Evolutionary conservation across 805 yeast species (phyloP).

Genomic region (Yamadazyma ubonensis): DNA sequence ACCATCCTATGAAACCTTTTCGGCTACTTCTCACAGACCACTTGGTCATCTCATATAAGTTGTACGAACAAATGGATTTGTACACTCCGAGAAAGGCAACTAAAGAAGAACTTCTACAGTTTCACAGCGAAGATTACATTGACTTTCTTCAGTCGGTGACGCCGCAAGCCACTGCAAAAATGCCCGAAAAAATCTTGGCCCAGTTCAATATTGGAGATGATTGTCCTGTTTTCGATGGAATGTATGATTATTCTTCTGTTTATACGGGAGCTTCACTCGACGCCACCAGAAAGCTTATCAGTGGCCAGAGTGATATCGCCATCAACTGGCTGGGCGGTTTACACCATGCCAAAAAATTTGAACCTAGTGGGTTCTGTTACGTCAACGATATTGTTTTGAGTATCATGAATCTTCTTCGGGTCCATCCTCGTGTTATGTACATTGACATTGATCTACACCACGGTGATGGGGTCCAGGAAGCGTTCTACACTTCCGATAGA

Average conservation of each 20-base stretch:
- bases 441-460: conserved; percentile 95
- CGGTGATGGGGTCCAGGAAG: conserved; percentile 98
- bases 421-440: conserved; percentile 89
- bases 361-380: conserved; percentile 94
- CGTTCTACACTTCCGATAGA: conserved; percentile 89
- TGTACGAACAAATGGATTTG: conserved; percentile 87
- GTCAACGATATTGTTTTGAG: conserved; percentile 92
- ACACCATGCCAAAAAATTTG: conserved; percentile 93
- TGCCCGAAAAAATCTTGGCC: conserved; percentile 56
- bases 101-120: conserved; percentile 70
- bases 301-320: conserved; percentile 90
- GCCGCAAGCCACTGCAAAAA: conserved; percentile 66
- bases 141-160: conserved; percentile 73
- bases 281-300: conserved; percentile 81
- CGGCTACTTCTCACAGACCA: conserved; percentile 92
- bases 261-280: conserved; percentile 94
- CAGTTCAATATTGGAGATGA: conserved; percentile 89
- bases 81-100: conserved; percentile 84
- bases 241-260: conserved; percentile 84
- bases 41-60: conserved; percentile 76
- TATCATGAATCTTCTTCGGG: conserved; percentile 77
- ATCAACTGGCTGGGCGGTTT: conserved; percentile 96
- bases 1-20: conserved; percentile 99
- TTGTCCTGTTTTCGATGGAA: conserved; percentile 93
- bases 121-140: conserved; percentile 86